Percentiles rank a stretch among this genome's conserved stretches.
phyloP scores from a whole-genome alignment of 2,329 filamentous ascomycete genomes.

The Alternaria longipes region DNA sequence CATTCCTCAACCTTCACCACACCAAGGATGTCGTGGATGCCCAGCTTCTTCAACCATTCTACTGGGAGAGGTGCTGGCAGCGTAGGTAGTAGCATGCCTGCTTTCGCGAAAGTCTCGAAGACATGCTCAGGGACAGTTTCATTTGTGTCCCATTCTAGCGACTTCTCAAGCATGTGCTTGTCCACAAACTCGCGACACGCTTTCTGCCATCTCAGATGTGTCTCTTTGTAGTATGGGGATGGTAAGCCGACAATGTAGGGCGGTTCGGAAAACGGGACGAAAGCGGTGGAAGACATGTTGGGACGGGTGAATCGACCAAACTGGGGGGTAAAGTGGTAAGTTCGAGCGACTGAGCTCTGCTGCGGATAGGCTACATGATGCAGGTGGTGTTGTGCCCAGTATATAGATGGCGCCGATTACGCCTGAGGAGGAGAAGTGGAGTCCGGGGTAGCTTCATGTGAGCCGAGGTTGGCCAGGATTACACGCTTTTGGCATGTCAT shows the following conservation, averaged over 20 bases:
- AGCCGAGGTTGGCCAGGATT: constrained; percentile 11
- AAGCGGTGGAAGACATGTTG: constrained; percentile 43
- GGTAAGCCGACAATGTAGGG: constrained; percentile 75
- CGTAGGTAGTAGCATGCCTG: constrained; percentile 75
- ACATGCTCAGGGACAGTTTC: constrained; percentile 71
- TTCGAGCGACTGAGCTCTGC: neutral
- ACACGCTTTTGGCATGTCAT: constrained; percentile 9
- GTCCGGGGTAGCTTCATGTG: constrained; percentile 13
- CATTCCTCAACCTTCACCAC: constrained; percentile 76
- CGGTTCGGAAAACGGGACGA: constrained; percentile 76
- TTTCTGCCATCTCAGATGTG: constrained; percentile 73
- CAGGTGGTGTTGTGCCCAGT: constrained; percentile 2
- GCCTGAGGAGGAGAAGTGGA: constrained; percentile 7
- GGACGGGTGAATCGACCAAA: neutral
- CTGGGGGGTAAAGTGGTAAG: neutral
- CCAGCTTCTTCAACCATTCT: constrained; percentile 71
- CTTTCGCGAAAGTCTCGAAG: constrained; percentile 69
- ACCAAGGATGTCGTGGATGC: constrained; percentile 72
- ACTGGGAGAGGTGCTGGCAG: constrained; percentile 75
- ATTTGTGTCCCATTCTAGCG: constrained; percentile 74
- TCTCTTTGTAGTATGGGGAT: constrained; percentile 74
- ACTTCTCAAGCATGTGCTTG: constrained; percentile 68
- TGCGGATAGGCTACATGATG: constrained; percentile 5
- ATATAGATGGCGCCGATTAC: constrained; percentile 5
- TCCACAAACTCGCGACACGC: constrained; percentile 72